A percentile compares a stretch with the other conserved stretches of the same genome.
These are phyloP conservation scores for Puccinia coronata DNA, from an alignment of 1,284 basidiomycete species.

Conservation along the genomic window DNA sequence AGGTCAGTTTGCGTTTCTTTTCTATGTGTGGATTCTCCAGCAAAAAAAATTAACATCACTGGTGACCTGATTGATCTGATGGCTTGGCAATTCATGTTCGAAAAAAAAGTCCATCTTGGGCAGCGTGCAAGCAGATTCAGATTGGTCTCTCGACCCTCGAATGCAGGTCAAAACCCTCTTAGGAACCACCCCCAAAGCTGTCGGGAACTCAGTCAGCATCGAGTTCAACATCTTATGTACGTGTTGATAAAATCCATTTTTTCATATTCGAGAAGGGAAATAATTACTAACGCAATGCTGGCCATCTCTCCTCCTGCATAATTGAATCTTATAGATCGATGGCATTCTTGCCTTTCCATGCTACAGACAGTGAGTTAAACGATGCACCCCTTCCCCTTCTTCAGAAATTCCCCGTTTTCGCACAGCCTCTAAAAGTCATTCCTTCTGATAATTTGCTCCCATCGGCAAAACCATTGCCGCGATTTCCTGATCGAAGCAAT, in stretches of 20 bases:
- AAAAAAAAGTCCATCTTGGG: conserved; percentile 47
- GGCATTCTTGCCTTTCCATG: conserved; percentile 42
- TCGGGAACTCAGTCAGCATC: conserved; percentile 41
- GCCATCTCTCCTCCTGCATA: too few species aligned
- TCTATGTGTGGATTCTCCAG: too few species aligned
- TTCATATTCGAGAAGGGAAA: background rate
- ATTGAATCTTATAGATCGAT: conserved; percentile 42
- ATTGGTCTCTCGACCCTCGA: conserved; percentile 46
- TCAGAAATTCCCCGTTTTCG: background rate
- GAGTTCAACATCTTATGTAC: conserved; percentile 48
- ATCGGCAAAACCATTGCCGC: background rate
- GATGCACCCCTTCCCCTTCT: background rate
- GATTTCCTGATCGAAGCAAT: background rate
- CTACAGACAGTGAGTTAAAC: conserved; percentile 25
- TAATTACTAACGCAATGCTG: too few species aligned
- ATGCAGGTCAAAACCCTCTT: conserved; percentile 37
- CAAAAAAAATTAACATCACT: too few species aligned
- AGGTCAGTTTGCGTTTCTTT: background rate
- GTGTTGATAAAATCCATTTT: background rate
- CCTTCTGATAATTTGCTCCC: background rate
- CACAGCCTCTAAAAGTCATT: background rate
- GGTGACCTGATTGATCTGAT: too few species aligned
- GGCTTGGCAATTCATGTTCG: too few species aligned
- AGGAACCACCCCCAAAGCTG: conserved; percentile 37
- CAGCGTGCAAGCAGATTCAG: conserved; percentile 44